Conservation (phyloP, 441 rosid species). For the Syzygium malaccense region DNA sequence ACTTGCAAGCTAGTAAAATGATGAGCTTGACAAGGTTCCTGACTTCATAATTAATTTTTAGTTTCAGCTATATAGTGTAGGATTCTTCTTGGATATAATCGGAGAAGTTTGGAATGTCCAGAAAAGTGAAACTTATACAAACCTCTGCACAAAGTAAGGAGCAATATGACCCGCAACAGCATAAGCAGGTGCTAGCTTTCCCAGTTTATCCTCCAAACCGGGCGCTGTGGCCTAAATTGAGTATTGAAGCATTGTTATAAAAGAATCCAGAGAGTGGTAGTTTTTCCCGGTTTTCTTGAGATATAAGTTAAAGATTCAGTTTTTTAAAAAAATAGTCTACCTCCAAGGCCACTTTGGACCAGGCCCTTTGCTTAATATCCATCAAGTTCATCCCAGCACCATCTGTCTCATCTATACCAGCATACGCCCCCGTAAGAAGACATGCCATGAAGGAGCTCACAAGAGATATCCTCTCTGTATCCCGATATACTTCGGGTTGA, state of each 20-base stretch:
- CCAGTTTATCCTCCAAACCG: constrained; percentile 72
- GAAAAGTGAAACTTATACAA: neutral
- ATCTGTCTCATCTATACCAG: constrained; percentile 79
- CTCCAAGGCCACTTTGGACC: constrained; percentile 66
- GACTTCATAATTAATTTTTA: neutral
- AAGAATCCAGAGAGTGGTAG: neutral
- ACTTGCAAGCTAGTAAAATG: neutral
- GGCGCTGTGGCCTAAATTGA: constrained; percentile 68
- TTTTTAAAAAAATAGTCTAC: constrained; percentile 22
- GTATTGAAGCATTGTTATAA: neutral
- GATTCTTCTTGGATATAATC: neutral
- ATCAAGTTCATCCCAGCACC: constrained; percentile 97
- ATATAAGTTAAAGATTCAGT: neutral
- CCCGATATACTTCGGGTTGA: constrained; percentile 34
- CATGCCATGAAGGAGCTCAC: constrained; percentile 98
- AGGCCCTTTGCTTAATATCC: constrained; percentile 62
- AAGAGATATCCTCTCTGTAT: constrained; percentile 75
- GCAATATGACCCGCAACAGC: constrained; percentile 76
- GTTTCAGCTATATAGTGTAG: neutral
- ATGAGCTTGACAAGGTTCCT: neutral
- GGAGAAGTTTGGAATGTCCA: neutral
- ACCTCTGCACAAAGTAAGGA: constrained; percentile 82
- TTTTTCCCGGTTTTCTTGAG: neutral
- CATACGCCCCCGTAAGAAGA: constrained; percentile 62
- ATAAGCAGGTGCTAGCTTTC: constrained; percentile 81